Evolutionary conservation across 1,284 basidiomycete species (phyloP), one percentile per base, ranked within the genome.

Genomic region (Quambalaria eucalypti): DNA sequence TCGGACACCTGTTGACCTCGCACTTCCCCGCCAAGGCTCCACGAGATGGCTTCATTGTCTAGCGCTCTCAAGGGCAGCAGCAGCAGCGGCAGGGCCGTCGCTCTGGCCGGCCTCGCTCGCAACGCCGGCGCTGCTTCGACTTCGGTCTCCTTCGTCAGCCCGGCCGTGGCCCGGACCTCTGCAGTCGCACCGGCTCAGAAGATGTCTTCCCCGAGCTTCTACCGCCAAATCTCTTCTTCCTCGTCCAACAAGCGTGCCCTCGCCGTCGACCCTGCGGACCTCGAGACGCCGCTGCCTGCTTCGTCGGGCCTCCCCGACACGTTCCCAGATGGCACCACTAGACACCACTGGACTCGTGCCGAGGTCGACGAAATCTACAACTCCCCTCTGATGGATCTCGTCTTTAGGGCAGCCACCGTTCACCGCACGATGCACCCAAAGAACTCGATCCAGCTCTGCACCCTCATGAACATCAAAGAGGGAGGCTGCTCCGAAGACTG

Each of bases 401-500:
- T 71, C 54, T 76, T 72, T 62, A 62, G 69, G 40, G 61, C 80
- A 68, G 80, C 80, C 4, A 74, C 73, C 2, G 83, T 93, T 23
- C 93, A 97, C 78, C 81, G 92, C 63, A 80, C 85, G 72, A 81
- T 89, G 76, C 90, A 96, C 66, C 87, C 93, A 77, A 85, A 90
- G 31, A 82, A 79, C 65, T 88, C 93, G 78, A 84, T 98, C 31
- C 93, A 98, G 79, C 82, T 98, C 25, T 97, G 92, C 75, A 97
- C 93, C 1, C 82, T 98, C 29, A 92, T 97, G 88, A 98, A 97
- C 77, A 98, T 98, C 78, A 98, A 98, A 79, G 92, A 73, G 39
- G 73, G 71, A 52, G 93, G 93, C 62, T 98, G 93, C 73, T 84
- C 87, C 48, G 93, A 98, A 79, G 90, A 98, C 77, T 98, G 93